phyloP scores from a whole-genome alignment of 169 alveolate genomes.

The Plasmodium knowlesi region DNA sequence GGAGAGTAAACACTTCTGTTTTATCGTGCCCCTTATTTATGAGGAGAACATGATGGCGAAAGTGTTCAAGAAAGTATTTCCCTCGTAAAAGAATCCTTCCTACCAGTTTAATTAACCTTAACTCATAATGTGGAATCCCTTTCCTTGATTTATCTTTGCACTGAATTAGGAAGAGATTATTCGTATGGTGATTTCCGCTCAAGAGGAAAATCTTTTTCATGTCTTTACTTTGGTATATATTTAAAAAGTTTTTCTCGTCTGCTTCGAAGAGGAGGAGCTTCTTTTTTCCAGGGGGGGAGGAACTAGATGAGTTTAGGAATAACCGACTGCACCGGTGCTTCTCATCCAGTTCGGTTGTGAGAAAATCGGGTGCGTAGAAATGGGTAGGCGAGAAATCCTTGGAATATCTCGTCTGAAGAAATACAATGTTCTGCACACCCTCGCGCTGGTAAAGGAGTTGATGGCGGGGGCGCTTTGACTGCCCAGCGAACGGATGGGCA shows the following conservation, averaged over 20 bases:
- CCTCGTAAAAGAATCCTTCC: neutral
- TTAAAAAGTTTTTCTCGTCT: constrained; percentile 30
- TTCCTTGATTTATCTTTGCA: neutral
- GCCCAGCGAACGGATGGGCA: neutral
- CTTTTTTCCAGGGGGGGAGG: neutral
- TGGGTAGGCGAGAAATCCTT: neutral
- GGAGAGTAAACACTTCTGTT: neutral
- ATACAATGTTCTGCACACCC: constrained; percentile 33
- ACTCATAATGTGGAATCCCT: neutral
- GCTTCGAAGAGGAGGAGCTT: constrained; percentile 18
- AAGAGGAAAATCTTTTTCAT: constrained; percentile 26
- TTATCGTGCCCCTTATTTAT: neutral
- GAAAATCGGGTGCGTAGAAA: neutral
- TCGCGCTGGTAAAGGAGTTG: neutral
- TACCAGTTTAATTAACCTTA: neutral
- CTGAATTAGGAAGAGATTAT: constrained; percentile 21
- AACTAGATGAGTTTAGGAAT: constrained; percentile 2
- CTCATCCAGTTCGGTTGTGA: constrained; percentile 24
- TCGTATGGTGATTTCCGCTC: constrained; percentile 49
- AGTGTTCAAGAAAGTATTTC: constrained; percentile 22
- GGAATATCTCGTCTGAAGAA: neutral
- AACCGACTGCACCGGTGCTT: constrained; percentile 20
- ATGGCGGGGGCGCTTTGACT: neutral
- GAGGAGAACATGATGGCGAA: neutral
- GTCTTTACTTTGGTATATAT: constrained; percentile 44